A percentile compares a stretch with the other conserved stretches of the same genome.
These are phyloP conservation scores for Ceratobasidium theobromae DNA, from an alignment of 1,284 basidiomycete species.

Conservation along the genomic window DNA sequence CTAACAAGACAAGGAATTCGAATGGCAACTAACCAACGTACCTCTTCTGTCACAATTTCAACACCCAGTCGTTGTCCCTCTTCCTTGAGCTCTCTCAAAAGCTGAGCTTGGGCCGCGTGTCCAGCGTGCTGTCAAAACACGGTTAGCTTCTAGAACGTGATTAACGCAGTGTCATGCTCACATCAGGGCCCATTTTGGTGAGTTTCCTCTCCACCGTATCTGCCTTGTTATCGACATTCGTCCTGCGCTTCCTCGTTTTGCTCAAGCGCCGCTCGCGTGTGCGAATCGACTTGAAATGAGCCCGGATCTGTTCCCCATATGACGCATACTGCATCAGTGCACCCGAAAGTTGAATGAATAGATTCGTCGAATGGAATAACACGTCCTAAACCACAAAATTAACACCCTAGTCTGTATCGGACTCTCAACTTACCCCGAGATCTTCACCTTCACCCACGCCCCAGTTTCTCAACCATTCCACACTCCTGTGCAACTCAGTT, in stretches of 20 bases:
- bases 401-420: slow-evolving; percentile 25
- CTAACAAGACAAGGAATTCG: too few species aligned
- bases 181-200: slow-evolving; percentile 83
- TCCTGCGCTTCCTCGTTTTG: slow-evolving; percentile 64
- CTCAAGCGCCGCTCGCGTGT: slow-evolving; percentile 84
- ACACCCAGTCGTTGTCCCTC: slow-evolving; percentile 80
- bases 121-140: slow-evolving; percentile 68
- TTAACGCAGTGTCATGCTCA: slow-evolving; percentile 26
- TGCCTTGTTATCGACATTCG: slow-evolving; percentile 63
- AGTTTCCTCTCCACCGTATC: slow-evolving; percentile 88
- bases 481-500: slow-evolving; percentile 67
- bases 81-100: slow-evolving; percentile 69
- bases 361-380: slow-evolving; percentile 66
- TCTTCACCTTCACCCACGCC: slow-evolving; percentile 87
- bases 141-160: not conserved
- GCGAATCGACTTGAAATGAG: slow-evolving; percentile 75
- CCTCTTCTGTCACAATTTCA: slow-evolving; percentile 84
- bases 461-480: slow-evolving; percentile 76
- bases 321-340: slow-evolving; percentile 72
- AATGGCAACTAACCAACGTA: slow-evolving; percentile 52
- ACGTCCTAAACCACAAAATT: slow-evolving; percentile 59
- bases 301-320: slow-evolving; percentile 73
- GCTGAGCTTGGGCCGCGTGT: slow-evolving; percentile 71
- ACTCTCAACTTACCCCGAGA: slow-evolving; percentile 58
- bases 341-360: slow-evolving; percentile 69